Evolutionary conservation across 1,284 basidiomycete species (phyloP), one percentile per base, ranked within the genome.

Genomic region (Ceratobasidium theobromae): DNA sequence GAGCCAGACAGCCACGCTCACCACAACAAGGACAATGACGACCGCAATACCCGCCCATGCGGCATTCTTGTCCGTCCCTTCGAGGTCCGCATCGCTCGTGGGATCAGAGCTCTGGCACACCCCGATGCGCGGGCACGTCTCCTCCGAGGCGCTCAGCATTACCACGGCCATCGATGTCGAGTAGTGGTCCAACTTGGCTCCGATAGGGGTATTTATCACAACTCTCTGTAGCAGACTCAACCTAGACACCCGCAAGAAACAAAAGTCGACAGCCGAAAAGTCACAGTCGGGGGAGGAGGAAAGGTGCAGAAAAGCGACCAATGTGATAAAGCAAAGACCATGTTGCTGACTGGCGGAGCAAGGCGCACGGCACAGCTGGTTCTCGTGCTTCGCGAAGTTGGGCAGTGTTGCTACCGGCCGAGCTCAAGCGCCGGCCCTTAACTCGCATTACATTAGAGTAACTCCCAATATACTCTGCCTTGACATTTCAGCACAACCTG

Each of bases 21-120:
- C 45, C 30, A 49, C 43, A 6, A 60, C 43, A 43, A 35, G 27
- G 43, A 60, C 57, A 32, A 60, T 38, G 14, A 60, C 57, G 12
- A 60, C 57, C 23, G 57, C 57, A 30, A 60, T 60, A n/a, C 57
- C 57, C 38, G 57, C 57, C 57, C 57, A 60, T 16, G 57, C 57
- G n/a, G 57, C 45, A 21, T 33, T 35, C 28, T 23, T 38, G 30
- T 21, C 46, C 6, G 43, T 9, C n/a, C 23, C 32, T 21, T 60
- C 57, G 9, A 23, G 27, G 18, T 49, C 57, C 16, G 35, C 30
- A 27, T 60, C 57, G 45, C 45, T 60, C 23, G 35, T 49, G 3
- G 45, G 11, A 32, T 49, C 35, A 11, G 57, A 45, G 21, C 21
- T 45, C 4, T 14, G 25, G 30, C 21, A 38, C 9, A 8, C 41